phyloP scores from a whole-genome alignment of 2,329 filamentous ascomycete species.

The Aspergillus udagawae region DNA sequence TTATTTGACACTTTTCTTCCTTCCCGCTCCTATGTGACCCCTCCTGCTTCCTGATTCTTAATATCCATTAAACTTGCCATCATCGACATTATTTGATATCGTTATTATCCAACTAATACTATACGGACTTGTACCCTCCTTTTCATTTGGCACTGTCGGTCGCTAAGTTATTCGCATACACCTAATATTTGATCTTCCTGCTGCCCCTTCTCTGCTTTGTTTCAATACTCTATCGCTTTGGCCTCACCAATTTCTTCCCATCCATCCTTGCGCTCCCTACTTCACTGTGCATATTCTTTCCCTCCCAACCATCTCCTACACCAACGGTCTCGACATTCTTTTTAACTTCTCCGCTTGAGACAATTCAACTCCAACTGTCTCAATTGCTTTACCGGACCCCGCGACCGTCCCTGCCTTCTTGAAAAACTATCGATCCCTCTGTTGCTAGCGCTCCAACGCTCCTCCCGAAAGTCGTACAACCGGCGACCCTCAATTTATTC shows the following conservation, averaged over 20 bases:
- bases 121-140: neutral
- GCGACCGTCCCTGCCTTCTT: conserved; percentile 10
- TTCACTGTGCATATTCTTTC: conserved; percentile 3
- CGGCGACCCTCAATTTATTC: neutral
- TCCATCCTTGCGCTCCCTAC: conserved; percentile 14
- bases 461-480: neutral
- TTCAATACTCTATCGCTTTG: conserved; percentile 2
- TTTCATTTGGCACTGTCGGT: neutral
- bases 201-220: conserved; percentile 3
- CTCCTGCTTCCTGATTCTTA: neutral
- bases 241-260: conserved; percentile 11
- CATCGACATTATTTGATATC: neutral
- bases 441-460: neutral
- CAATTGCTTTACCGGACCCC: conserved; percentile 13
- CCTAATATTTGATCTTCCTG: conserved; percentile 2
- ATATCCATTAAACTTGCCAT: neutral
- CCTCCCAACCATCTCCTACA: neutral
- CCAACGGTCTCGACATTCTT: conserved; percentile 1
- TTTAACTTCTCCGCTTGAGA: conserved; percentile 4
- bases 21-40: neutral
- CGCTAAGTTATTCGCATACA: neutral
- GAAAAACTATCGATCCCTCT: neutral
- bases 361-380: conserved; percentile 6
- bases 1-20: conserved; percentile 6
- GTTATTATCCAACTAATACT: neutral